A percentile compares a stretch with the other conserved stretches of the same genome.
These are phyloP conservation scores for Vigna unguiculata DNA, from an alignment of 306 rosid genomes.

Conservation along the genomic window DNA sequence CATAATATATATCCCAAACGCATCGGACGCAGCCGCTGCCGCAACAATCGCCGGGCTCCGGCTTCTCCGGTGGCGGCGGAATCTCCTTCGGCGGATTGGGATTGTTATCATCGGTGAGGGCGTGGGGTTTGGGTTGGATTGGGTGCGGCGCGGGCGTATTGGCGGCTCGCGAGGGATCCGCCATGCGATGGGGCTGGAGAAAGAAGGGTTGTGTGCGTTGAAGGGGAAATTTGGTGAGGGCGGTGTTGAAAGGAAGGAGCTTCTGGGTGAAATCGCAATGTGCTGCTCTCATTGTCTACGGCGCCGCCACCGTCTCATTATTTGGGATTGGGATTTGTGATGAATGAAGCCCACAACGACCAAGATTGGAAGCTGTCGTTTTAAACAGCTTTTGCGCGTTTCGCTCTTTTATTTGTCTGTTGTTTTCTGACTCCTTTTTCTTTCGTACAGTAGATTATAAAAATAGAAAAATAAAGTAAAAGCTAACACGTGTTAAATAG, in stretches of 20 bases:
- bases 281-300: constrained; percentile 38
- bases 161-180: constrained; percentile 14
- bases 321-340: neutral
- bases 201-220: constrained; percentile 35
- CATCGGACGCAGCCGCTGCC: constrained; percentile 95
- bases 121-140: constrained; percentile 41
- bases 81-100: constrained; percentile 21
- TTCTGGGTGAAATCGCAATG: constrained; percentile 38
- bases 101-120: neutral
- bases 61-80: constrained; percentile 86
- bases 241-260: constrained; percentile 34
- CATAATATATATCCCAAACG: constrained; percentile 90
- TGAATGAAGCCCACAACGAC: neutral
- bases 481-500: too few species aligned
- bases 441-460: too few species aligned
- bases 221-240: constrained; percentile 13
- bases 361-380: neutral
- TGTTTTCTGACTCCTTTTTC: neutral
- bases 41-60: constrained; percentile 86
- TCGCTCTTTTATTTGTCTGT: neutral
- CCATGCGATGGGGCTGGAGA: constrained; percentile 45
- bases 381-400: neutral
- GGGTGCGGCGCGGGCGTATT: constrained; percentile 41
- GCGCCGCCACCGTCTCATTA: constrained; percentile 37
- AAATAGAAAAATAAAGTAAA: too few species aligned